Conservation (phyloP, 345 rosid genomes). For the Salix dunnii region DNA sequence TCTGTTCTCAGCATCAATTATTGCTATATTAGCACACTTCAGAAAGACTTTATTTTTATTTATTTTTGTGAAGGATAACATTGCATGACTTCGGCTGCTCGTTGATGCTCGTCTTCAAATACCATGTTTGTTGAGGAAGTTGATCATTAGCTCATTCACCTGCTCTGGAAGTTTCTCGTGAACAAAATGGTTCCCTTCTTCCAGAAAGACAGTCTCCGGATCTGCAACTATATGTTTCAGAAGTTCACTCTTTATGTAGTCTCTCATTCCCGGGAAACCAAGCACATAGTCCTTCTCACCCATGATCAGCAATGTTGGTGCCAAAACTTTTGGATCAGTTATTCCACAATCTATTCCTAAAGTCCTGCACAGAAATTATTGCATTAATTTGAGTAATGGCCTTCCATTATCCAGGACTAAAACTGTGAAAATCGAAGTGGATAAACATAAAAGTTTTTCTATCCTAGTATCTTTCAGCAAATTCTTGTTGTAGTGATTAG, state of each 20-base stretch:
- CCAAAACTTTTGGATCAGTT: conserved; percentile 24
- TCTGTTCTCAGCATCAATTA: no score
- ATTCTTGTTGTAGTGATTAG: no score
- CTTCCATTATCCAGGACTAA: no score
- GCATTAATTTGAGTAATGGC: no score
- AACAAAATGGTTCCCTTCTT: conserved; percentile 40
- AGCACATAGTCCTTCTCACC: conserved; percentile 41
- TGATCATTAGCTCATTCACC: conserved; percentile 32
- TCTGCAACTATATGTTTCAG: conserved; percentile 36
- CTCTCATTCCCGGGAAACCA: conserved; percentile 28
- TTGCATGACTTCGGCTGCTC: no score
- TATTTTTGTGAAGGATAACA: no score
- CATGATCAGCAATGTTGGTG: conserved; percentile 33
- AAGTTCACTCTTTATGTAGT: conserved; percentile 27
- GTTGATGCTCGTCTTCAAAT: background rate
- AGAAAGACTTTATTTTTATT: no score
- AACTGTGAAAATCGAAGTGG: no score
- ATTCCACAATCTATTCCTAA: conserved; percentile 1
- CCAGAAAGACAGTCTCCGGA: conserved; percentile 24
- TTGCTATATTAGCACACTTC: no score
- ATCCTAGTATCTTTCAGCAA: no score
- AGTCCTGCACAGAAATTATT: conserved; percentile 3
- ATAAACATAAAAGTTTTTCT: no score
- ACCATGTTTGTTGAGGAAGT: conserved; percentile 28
- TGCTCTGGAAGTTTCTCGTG: conserved; percentile 37